Evolutionary conservation across 129 eudicot species (phyloP).

Genomic region (Tagetes erecta): DNA sequence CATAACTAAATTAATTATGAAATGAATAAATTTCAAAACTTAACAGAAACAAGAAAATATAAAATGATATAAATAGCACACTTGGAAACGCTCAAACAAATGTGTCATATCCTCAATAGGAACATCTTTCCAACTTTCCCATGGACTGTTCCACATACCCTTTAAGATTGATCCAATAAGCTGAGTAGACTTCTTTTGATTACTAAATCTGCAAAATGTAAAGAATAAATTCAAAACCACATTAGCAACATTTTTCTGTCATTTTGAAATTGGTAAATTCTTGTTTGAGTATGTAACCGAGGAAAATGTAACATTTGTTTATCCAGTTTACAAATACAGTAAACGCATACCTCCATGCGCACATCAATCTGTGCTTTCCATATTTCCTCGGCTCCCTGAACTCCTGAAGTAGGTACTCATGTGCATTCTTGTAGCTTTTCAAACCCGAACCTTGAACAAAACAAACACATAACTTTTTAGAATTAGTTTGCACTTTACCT

Average conservation of each 20-base stretch:
- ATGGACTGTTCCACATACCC: background rate
- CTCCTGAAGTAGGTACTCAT: background rate
- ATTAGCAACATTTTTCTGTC: too few relatives aligned
- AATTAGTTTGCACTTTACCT: background rate
- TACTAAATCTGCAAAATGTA: too few relatives aligned
- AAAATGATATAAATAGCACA: background rate
- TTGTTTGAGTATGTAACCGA: background rate
- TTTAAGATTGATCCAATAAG: too few relatives aligned
- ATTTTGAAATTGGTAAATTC: background rate
- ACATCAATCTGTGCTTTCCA: background rate
- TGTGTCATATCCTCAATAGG: background rate
- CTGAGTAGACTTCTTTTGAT: too few relatives aligned
- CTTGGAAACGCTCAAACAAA: background rate
- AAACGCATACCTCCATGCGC: slow-evolving; percentile 6
- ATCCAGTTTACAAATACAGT: background rate
- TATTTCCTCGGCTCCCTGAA: background rate
- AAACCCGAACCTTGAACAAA: slow-evolving; percentile 6
- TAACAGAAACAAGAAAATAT: too few relatives aligned
- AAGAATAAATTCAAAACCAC: too few relatives aligned
- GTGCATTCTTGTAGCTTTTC: slow-evolving; percentile 4
- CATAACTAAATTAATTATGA: too few relatives aligned
- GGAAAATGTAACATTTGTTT: background rate
- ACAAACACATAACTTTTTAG: background rate
- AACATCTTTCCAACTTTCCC: background rate
- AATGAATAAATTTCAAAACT: too few relatives aligned